A percentile compares a stretch with the other conserved stretches of the same genome.
Evolutionary conservation across 768 basidiomycete species (phyloP).

Genomic region (Russula dissimulans): DNA sequence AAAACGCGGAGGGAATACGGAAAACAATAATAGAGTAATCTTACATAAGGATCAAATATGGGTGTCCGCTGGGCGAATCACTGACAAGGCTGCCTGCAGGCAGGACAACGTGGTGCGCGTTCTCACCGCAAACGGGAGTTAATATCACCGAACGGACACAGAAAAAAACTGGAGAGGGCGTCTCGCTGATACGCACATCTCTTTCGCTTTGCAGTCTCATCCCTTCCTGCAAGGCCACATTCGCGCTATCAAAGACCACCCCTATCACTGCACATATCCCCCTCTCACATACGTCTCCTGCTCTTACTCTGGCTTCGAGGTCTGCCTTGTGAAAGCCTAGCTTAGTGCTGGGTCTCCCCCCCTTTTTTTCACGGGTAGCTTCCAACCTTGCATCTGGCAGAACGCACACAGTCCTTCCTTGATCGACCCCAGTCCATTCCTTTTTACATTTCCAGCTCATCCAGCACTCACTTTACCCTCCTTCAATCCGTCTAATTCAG

Average conservation of each 20-base stretch:
- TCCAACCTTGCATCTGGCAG: constrained; percentile 15
- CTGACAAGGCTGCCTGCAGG: constrained; percentile 59
- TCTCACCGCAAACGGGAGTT: constrained; percentile 36
- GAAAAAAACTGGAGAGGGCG: constrained; percentile 16
- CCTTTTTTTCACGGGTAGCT: constrained; percentile 10
- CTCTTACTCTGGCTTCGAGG: constrained; percentile 19
- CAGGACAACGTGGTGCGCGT: constrained; percentile 59
- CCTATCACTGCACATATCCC: neutral
- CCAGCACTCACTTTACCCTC: constrained; percentile 12
- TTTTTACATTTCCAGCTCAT: constrained; percentile 9
- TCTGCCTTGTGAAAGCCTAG: constrained; percentile 15
- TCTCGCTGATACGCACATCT: constrained; percentile 32
- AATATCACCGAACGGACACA: constrained; percentile 18
- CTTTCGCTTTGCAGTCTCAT: constrained; percentile 37
- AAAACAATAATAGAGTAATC: constrained; percentile 19
- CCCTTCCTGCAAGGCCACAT: constrained; percentile 20
- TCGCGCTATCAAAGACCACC: constrained; percentile 4
- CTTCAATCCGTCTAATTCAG: neutral
- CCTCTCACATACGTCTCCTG: constrained; percentile 17
- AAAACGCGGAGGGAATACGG: constrained; percentile 13
- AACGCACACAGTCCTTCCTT: constrained; percentile 20
- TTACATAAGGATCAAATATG: constrained; percentile 34
- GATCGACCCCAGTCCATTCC: constrained; percentile 18
- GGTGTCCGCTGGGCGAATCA: constrained; percentile 27
- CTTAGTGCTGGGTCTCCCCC: constrained; percentile 12